phyloP scores from a whole-genome alignment of 495 filamentous ascomycete species.

The Trichoderma orchidacearum region DNA sequence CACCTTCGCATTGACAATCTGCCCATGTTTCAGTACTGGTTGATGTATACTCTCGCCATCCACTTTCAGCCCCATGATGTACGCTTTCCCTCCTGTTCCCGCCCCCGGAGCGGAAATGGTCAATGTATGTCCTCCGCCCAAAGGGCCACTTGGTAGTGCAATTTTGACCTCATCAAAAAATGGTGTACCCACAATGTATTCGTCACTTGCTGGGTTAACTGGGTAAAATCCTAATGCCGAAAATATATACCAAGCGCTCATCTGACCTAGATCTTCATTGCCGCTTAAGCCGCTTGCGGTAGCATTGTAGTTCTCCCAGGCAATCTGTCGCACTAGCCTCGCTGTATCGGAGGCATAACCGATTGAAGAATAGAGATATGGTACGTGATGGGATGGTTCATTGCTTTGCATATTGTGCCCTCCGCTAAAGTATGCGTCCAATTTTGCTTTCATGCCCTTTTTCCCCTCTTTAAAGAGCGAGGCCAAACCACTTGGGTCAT shows the following conservation, averaged over 20 bases:
- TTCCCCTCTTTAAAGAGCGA: constrained; percentile 11
- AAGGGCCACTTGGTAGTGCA: constrained; percentile 7
- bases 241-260: constrained; percentile 20
- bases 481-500: constrained; percentile 13
- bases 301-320: constrained; percentile 14
- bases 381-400: constrained; percentile 17
- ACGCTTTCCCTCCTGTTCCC: constrained; percentile 7
- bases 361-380: constrained; percentile 16
- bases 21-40: constrained; percentile 11
- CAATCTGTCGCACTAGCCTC: constrained; percentile 10
- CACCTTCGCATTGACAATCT: constrained; percentile 10
- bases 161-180: constrained; percentile 16
- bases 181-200: constrained; percentile 14
- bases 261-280: constrained; percentile 17
- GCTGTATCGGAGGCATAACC: constrained; percentile 10
- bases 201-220: constrained; percentile 13
- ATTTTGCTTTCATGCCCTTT: constrained; percentile 10
- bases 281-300: constrained; percentile 15
- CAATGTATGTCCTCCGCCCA: constrained; percentile 6
- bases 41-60: constrained; percentile 11
- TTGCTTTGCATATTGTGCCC: constrained; percentile 20
- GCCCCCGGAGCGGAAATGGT: constrained; percentile 1
- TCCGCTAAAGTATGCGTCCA: constrained; percentile 15
- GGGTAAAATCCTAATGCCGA: constrained; percentile 16
- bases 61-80: constrained; percentile 12